Base-by-base conservation (phyloP, 2,329 filamentous ascomycete species). In the Fusarium azukiicola region DNA sequence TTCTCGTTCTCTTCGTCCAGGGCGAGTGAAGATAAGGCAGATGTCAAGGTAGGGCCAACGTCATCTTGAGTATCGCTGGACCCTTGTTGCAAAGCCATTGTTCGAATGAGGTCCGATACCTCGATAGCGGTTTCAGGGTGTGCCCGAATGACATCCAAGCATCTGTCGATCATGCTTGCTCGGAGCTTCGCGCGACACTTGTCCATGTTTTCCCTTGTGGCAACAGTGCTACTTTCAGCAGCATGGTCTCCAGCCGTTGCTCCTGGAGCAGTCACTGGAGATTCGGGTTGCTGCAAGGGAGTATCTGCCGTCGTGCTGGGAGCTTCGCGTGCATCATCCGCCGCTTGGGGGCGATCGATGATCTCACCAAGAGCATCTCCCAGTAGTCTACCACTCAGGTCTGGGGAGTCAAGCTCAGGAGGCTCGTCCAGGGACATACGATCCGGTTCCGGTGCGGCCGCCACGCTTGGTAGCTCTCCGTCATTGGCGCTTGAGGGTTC, bases 91-190 rank as follows among this genome's bases (percentile, higher is more conserved):
- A 92, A 80, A 88, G 95, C 93, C 36, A 96, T 95, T 6, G 95
- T 94, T 49, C 93, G 93, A 71, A 99, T 97, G 27, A 99, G 90
- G 82, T 99, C 97, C 0, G 97, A 94, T 63, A 99, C 91, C 84
- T 99, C 97, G 81, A 99, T 98, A 0, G 98, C 98, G 16, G 97
- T 94, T 80, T 96, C 94, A 19, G 97, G 95, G 81, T 99, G 97
- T 49, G 95, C 95, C 85, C 97, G 96, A 69, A 99, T 94, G 46
- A 99, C 94, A 82, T 99, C 97, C 32, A 99, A 90, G 79, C 96
- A 98, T 73, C 96, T 95, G 81, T 99, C 97, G 74, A 99, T 97
- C 71, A 99, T 88, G 72, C 96, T 95, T 27, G 93, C 91, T 50
- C 96, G 93, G 52, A 99, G 90, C n/a, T 91, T 92, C 8, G 92